A percentile compares a stretch with the other conserved stretches of the same genome.
Evolutionary conservation across 2,329 filamentous ascomycete species (phyloP).

Genomic region (Alternaria ventricosa): DNA sequence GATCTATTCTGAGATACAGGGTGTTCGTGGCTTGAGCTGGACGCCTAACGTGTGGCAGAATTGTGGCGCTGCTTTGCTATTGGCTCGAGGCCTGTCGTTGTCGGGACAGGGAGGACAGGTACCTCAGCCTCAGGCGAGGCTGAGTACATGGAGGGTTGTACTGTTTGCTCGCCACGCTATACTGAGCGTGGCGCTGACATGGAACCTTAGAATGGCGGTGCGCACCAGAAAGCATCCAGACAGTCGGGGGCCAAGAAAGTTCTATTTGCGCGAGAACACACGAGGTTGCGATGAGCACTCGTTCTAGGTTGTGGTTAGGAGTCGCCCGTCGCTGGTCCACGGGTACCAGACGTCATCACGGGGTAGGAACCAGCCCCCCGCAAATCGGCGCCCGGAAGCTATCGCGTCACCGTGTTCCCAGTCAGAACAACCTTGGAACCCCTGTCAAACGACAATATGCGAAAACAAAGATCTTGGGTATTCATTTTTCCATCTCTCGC

Average conservation of each 20-base stretch:
- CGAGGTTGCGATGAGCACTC: background rate
- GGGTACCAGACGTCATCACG: background rate
- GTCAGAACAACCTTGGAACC: background rate
- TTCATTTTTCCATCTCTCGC: conserved; percentile 1
- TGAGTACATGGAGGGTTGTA: background rate
- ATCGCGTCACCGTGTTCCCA: background rate
- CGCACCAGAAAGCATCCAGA: background rate
- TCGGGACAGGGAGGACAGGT: conserved; percentile 5
- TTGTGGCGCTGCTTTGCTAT: conserved; percentile 20
- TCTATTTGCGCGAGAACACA: conserved; percentile 1
- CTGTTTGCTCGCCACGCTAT: background rate
- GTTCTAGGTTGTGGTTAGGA: background rate
- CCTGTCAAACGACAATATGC: background rate
- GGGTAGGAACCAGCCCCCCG: background rate
- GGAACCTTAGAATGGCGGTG: conserved; percentile 14
- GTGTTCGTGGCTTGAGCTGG: conserved; percentile 30
- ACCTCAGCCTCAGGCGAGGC: conserved; percentile 19
- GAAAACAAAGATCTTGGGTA: background rate
- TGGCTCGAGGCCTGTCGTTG: conserved; percentile 14
- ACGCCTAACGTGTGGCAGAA: conserved; percentile 14
- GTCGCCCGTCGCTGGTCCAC: background rate
- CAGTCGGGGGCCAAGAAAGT: background rate
- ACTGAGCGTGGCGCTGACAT: conserved; percentile 4
- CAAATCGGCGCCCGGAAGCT: background rate
- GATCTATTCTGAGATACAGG: conserved; percentile 26